These are phyloP conservation scores for Fulvia fulva DNA, from an alignment of 2,329 filamentous ascomycete genomes.

Conservation along the genomic window DNA sequence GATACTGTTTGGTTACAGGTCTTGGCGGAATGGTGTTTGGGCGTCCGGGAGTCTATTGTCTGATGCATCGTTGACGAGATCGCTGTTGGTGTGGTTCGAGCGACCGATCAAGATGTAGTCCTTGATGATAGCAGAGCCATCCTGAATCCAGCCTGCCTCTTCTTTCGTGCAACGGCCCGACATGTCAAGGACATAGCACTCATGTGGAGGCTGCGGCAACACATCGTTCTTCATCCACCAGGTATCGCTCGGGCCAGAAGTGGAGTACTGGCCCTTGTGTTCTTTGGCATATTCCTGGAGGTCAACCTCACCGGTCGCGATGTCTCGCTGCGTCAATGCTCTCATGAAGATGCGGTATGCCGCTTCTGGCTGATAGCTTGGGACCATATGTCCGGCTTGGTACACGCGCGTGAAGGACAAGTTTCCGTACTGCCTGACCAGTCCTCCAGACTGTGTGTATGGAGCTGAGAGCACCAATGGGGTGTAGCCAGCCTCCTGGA, in stretches of 20 bases:
- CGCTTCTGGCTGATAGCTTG: slow-evolving; percentile 36
- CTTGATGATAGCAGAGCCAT: slow-evolving; percentile 30
- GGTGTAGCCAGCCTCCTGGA: slow-evolving; percentile 49
- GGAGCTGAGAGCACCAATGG: slow-evolving; percentile 25
- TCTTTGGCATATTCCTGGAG: slow-evolving; percentile 13
- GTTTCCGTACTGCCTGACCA: slow-evolving; percentile 32
- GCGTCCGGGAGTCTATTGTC: neutral
- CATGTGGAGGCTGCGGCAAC: slow-evolving; percentile 22
- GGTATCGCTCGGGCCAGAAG: slow-evolving; percentile 25
- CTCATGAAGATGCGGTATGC: slow-evolving; percentile 39
- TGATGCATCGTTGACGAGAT: neutral
- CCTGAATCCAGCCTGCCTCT: slow-evolving; percentile 26
- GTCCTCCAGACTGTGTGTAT: slow-evolving; percentile 28
- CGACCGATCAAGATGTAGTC: slow-evolving; percentile 31
- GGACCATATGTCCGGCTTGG: slow-evolving; percentile 47
- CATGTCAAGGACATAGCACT: slow-evolving; percentile 27
- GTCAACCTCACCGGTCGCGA: slow-evolving; percentile 33
- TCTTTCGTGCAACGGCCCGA: slow-evolving; percentile 24
- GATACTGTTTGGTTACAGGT: neutral
- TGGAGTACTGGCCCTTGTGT: slow-evolving; percentile 21
- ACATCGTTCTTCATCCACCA: slow-evolving; percentile 33
- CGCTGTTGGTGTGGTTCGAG: neutral
- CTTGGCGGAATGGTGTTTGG: neutral
- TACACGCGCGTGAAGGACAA: slow-evolving; percentile 46
- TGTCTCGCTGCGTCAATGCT: slow-evolving; percentile 31